Percentiles rank a stretch among this genome's conserved stretches.
These are phyloP conservation scores for Suillus occidentalis DNA, from an alignment of 768 basidiomycete species.

Conservation along the genomic window DNA sequence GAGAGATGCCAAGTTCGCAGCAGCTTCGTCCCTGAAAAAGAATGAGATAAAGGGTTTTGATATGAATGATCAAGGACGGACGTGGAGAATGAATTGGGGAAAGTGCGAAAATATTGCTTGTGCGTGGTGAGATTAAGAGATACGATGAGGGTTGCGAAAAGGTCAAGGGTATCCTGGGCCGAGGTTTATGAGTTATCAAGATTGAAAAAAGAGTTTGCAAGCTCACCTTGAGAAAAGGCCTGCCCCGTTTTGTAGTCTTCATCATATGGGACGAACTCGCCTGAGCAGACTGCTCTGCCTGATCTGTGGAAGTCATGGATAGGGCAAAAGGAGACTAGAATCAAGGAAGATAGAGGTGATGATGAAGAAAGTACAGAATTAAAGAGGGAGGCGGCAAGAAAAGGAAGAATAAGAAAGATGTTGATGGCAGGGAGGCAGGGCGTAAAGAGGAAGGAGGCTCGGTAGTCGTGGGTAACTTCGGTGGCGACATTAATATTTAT, in stretches of 20 bases:
- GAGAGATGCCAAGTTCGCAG: constrained; percentile 87
- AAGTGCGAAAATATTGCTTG: constrained; percentile 95
- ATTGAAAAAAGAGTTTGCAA: constrained; percentile 9
- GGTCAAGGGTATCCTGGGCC: constrained; percentile 90
- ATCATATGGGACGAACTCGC: constrained; percentile 90
- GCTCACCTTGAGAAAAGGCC: constrained; percentile 86
- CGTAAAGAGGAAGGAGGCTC: constrained; percentile 21
- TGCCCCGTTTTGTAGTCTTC: constrained; percentile 96
- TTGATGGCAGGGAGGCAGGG: constrained; percentile 21
- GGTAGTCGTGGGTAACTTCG: constrained; percentile 29
- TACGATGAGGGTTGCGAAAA: constrained; percentile 95
- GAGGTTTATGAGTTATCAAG: neutral
- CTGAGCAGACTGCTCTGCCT: constrained; percentile 39
- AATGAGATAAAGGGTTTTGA: constrained; percentile 13
- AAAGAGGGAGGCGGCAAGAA: constrained; percentile 23
- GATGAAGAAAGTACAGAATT: constrained; percentile 26
- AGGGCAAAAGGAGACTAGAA: constrained; percentile 20
- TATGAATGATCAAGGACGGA: constrained; percentile 41
- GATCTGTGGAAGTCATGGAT: constrained; percentile 42
- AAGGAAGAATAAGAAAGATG: constrained; percentile 29
- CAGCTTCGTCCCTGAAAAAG: constrained; percentile 84
- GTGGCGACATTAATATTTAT: constrained; percentile 25
- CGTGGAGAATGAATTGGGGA: constrained; percentile 95
- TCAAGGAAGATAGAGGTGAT: constrained; percentile 9
- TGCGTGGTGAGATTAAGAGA: constrained; percentile 86